A percentile compares a stretch with the other conserved stretches of the same genome.
Evolutionary conservation across 1,139 yeast genomes (phyloP).

Genomic region (Hyphopichia buzzinii): DNA sequence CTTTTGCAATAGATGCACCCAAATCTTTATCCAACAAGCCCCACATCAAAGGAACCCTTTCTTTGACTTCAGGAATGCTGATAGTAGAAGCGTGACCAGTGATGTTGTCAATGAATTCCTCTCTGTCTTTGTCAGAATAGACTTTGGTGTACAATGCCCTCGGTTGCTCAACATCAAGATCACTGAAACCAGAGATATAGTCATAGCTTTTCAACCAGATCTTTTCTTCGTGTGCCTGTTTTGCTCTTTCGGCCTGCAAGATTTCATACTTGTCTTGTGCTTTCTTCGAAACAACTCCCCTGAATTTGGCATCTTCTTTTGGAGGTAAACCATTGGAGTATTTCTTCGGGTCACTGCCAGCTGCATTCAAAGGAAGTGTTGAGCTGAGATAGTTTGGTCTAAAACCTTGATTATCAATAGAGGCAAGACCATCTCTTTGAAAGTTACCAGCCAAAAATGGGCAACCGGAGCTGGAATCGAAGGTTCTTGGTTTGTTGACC

Average conservation of each 20-base stretch:
- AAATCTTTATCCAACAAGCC: slow-evolving; percentile 34
- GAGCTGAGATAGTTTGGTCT: slow-evolving; percentile 34
- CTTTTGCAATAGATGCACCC: slow-evolving; percentile 32
- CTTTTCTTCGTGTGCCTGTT: slow-evolving; percentile 32
- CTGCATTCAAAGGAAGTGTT: slow-evolving; percentile 18
- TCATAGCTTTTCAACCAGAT: slow-evolving; percentile 37
- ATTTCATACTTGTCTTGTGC: slow-evolving; percentile 22
- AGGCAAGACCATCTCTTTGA: slow-evolving; percentile 38
- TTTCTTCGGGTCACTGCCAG: slow-evolving; percentile 14
- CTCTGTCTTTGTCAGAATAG: slow-evolving; percentile 25
- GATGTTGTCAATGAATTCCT: slow-evolving; percentile 32
- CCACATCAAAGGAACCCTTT: slow-evolving; percentile 37
- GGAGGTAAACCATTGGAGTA: slow-evolving; percentile 17
- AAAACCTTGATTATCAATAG: slow-evolving; percentile 18
- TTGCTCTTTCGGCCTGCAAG: slow-evolving; percentile 21
- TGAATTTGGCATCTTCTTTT: slow-evolving; percentile 16
- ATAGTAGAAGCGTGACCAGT: slow-evolving; percentile 37
- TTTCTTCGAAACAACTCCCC: slow-evolving; percentile 27
- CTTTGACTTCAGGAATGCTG: slow-evolving; percentile 25
- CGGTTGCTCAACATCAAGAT: slow-evolving; percentile 45
- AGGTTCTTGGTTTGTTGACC: slow-evolving; percentile 22
- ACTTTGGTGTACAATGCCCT: slow-evolving; percentile 39
- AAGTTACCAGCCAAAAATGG: slow-evolving; percentile 37
- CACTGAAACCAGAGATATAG: slow-evolving; percentile 38
- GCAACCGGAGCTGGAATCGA: slow-evolving; percentile 22